These are phyloP conservation scores for Amniculicola lignicola DNA, from an alignment of 495 filamentous ascomycete genomes.

Conservation along the genomic window DNA sequence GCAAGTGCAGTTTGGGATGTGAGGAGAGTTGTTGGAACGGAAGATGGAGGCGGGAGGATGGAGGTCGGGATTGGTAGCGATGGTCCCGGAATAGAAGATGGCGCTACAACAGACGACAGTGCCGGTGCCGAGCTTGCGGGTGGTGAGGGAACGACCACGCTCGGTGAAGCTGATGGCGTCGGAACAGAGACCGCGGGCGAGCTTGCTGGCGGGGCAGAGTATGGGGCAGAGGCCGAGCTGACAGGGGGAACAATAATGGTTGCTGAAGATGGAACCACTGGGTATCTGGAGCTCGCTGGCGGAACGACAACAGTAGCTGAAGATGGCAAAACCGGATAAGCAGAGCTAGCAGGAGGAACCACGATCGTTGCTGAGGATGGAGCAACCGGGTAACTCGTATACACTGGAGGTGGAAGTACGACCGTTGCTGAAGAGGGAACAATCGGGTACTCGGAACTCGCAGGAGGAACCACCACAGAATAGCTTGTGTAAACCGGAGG, in stretches of 20 bases:
- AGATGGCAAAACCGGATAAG: not conserved
- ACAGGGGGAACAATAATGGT: not conserved
- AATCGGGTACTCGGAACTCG: conserved; percentile 3
- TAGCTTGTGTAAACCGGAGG: too few relatives aligned
- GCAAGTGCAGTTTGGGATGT: not conserved
- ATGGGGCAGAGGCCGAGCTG: not conserved
- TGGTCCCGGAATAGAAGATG: not conserved
- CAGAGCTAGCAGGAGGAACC: conserved; percentile 3
- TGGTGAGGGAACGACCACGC: conserved; percentile 1
- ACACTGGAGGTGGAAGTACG: not conserved
- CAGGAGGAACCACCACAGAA: not conserved
- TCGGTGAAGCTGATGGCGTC: not conserved
- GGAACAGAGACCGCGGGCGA: not conserved
- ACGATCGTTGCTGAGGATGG: not conserved
- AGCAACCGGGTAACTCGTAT: not conserved
- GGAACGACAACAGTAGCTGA: not conserved
- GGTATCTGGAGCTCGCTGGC: not conserved
- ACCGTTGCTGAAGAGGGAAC: not conserved
- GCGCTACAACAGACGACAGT: not conserved
- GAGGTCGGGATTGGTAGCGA: not conserved
- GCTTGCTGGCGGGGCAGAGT: not conserved
- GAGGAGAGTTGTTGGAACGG: conserved; percentile 1
- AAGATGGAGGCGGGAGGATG: not conserved
- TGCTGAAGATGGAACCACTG: not conserved
- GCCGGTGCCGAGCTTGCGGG: not conserved